A percentile compares a stretch with the other conserved stretches of the same genome.
These are phyloP conservation scores for Ustilago curta DNA, from an alignment of 1,284 basidiomycete genomes.

Conservation along the genomic window DNA sequence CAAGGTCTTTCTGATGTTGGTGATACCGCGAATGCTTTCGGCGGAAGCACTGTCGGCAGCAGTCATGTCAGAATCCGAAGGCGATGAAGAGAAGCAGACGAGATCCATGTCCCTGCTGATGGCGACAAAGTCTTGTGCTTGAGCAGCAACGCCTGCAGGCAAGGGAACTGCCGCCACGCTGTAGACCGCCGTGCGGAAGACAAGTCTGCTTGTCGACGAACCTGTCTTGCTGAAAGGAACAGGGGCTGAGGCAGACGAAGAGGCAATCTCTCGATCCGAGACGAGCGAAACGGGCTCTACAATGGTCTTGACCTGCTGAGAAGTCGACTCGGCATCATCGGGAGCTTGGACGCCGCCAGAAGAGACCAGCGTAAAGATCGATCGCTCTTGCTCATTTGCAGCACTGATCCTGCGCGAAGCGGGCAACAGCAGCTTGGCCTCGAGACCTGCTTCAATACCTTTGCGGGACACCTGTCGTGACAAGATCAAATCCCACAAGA, in stretches of 20 bases:
- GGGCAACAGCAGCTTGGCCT: conserved; percentile 21
- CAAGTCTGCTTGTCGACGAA: conserved; percentile 4
- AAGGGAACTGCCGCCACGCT: conserved; percentile 31
- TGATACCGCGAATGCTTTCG: conserved; percentile 75
- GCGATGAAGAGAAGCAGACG: conserved; percentile 43
- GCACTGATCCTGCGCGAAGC: conserved; percentile 1
- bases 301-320: conserved; percentile 27
- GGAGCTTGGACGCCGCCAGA: background rate
- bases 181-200: conserved; percentile 25
- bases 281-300: conserved; percentile 39
- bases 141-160: conserved; percentile 14
- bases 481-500: conserved; percentile 63
- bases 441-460: conserved; percentile 18
- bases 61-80: conserved; percentile 31
- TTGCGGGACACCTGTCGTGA: conserved; percentile 48
- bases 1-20: conserved; percentile 77
- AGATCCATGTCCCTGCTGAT: conserved; percentile 53
- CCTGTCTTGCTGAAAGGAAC: conserved; percentile 5
- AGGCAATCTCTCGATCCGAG: conserved; percentile 32
- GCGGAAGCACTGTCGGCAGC: conserved; percentile 26
- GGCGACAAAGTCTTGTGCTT: conserved; percentile 42
- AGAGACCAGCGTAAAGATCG: conserved; percentile 30
- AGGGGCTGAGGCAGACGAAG: conserved; percentile 13
- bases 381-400: conserved; percentile 6
- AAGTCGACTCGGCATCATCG: conserved; percentile 2